Evolutionary conservation across 139 green algal genomes (phyloP).

Genomic region (Coelastrella sp.): DNA sequence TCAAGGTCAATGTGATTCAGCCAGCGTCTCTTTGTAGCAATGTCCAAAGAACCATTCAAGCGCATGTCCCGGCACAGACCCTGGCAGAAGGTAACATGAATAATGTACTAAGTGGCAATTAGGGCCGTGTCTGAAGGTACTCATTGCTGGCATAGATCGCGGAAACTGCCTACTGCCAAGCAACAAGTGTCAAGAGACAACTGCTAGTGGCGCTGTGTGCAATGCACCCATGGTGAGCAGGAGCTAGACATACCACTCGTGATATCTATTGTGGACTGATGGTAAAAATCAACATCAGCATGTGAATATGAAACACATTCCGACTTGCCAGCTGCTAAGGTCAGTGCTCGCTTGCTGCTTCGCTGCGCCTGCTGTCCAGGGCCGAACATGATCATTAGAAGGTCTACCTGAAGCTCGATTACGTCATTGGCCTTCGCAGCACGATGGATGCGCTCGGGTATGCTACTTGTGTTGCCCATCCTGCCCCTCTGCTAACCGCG

Average conservation of each 20-base stretch:
- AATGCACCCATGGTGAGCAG: too few relatives aligned
- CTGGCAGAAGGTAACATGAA: not conserved
- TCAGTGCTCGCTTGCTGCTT: not conserved
- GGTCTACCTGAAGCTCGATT: conserved; percentile 6
- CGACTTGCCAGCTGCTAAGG: not conserved
- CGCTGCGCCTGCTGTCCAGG: not conserved
- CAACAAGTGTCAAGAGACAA: too few relatives aligned
- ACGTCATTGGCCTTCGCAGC: conserved; percentile 32
- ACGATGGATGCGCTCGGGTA: conserved; percentile 15
- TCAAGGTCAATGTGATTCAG: conserved; percentile 37
- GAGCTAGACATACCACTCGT: too few relatives aligned
- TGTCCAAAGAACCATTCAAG: not conserved
- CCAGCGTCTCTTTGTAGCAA: not conserved
- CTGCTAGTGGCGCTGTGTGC: too few relatives aligned
- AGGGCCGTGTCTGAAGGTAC: too few relatives aligned
- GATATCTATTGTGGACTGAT: too few relatives aligned
- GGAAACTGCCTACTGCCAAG: too few relatives aligned
- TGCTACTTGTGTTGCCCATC: conserved; percentile 12
- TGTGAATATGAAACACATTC: too few relatives aligned
- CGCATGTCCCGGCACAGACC: conserved; percentile 32
- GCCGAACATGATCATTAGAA: not conserved
- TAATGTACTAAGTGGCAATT: not conserved
- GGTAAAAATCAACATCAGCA: too few relatives aligned
- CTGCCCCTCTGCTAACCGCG: not conserved
- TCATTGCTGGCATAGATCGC: too few relatives aligned